Base-by-base conservation (phyloP, 305 asterid genomes). In the Stenogyne calaminthoides region DNA sequence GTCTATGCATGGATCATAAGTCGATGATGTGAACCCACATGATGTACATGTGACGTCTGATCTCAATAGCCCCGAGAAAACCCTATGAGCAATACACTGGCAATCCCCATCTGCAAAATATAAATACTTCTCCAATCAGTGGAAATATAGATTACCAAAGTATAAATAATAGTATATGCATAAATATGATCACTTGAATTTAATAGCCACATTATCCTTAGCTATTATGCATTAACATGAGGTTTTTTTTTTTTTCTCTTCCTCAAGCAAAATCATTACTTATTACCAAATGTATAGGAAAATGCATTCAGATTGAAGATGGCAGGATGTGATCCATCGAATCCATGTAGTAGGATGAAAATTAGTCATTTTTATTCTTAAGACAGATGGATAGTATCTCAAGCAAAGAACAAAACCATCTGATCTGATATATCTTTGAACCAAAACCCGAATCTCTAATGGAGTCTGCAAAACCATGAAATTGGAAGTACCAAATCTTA, bases 31-130 rank as follows among this genome's bases (percentile, higher is more conserved):
- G 78, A 81, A 88, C 5, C 96, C 96, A 63, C 96, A 90, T 2
- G 92, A 85, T 47, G 90, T 77, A 46, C 96, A 90, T 0, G 95
- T 88, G 55, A 88, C 91, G 66, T 88, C 96, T 16, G 96, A 90
- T 84, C 96, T 87, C 76, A 90, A 70, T 40, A 86, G 75, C 42
- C 96, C 96, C 0, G 89, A 87, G 76, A 88, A 90, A 51, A 77
- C 87, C 76, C 85, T 74, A 72, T 87, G 96, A 65, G 90, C 87
- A 64, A 90, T 85, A 69, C 96, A 90, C 19, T 78, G 85, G 84
- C 96, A 90, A 64, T 86, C 95, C 55, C 80, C 85, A 77, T 80
- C 96, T 90, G 92, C 51, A 76, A 76, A 74, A 64, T 37, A 72
- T 49, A 76, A 73, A 75, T n/a, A 57, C 46, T 75, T 63, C 69